A percentile compares a stretch with the other conserved stretches of the same genome.
phyloP scores from a whole-genome alignment of 2,329 filamentous ascomycete genomes.

The Escovopsis weberi region DNA sequence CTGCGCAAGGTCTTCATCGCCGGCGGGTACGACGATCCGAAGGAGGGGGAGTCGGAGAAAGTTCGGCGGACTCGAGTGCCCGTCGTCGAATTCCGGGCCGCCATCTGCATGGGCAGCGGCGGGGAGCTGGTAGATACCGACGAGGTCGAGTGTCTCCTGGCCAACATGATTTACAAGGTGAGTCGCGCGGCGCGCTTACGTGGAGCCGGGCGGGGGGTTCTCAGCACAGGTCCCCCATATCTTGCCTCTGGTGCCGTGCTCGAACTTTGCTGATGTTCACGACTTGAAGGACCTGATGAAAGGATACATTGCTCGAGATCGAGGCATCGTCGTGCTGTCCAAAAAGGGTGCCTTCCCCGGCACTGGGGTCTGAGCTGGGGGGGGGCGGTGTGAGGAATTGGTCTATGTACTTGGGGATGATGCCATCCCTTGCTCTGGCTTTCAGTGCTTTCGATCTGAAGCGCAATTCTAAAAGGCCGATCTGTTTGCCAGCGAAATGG shows the following conservation, averaged over 20 bases:
- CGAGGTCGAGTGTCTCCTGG: slow-evolving; percentile 87
- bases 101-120: slow-evolving; percentile 58
- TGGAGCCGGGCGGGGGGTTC: too few species aligned
- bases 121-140: slow-evolving; percentile 62
- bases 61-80: slow-evolving; percentile 65
- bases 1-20: slow-evolving; percentile 81
- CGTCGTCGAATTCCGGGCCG: slow-evolving; percentile 71
- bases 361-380: slow-evolving; percentile 52
- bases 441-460: too few species aligned
- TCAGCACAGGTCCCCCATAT: too few species aligned
- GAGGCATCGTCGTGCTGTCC: slow-evolving; percentile 80
- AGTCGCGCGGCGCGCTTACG: slow-evolving; percentile 7
- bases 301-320: slow-evolving; percentile 88
- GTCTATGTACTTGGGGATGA: too few species aligned
- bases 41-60: slow-evolving; percentile 49
- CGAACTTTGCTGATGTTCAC: too few species aligned
- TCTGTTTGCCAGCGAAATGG: too few species aligned
- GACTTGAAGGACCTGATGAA: slow-evolving; percentile 71
- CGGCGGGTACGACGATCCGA: slow-evolving; percentile 66
- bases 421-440: too few species aligned
- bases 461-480: too few species aligned
- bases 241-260: too few species aligned
- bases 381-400: background rate
- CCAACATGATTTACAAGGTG: slow-evolving; percentile 98
- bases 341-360: slow-evolving; percentile 90